Percentiles rank a stretch among this genome's conserved stretches.
Evolutionary conservation across 1,284 basidiomycete genomes (phyloP).

Genomic region (Chondrostereum purpureum): DNA sequence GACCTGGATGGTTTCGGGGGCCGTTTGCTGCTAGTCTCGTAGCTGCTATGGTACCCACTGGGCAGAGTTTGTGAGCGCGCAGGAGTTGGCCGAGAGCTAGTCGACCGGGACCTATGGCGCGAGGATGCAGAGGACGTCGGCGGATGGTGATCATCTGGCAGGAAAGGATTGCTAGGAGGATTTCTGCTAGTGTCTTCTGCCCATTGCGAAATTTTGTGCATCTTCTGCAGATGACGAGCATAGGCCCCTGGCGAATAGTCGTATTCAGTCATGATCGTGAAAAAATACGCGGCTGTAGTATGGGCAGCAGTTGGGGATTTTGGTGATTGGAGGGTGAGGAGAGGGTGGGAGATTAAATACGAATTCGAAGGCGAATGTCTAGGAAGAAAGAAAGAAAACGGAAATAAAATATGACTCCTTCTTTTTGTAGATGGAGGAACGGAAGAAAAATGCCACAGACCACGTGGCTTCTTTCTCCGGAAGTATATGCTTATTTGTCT

Average conservation of each 20-base stretch:
- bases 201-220: constrained; percentile 9
- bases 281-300: background rate
- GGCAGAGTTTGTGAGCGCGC: background rate
- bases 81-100: background rate
- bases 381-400: background rate
- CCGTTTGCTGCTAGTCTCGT: background rate
- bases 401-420: background rate
- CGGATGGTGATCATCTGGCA: constrained; percentile 34
- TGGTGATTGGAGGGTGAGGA: background rate
- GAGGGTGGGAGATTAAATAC: too few relatives aligned
- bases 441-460: background rate
- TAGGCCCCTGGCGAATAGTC: constrained; percentile 12
- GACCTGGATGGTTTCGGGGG: background rate
- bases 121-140: too few relatives aligned
- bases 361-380: background rate
- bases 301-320: background rate
- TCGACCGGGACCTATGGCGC: too few relatives aligned
- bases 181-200: constrained; percentile 5
- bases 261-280: constrained; percentile 12
- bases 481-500: background rate
- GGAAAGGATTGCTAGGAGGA: constrained; percentile 8
- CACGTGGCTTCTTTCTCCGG: background rate
- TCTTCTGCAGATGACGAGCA: constrained; percentile 6
- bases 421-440: background rate
- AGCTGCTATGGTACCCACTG: background rate